Conservation (phyloP, 2,329 filamentous ascomycete genomes). For the Botrytis tulipae region DNA sequence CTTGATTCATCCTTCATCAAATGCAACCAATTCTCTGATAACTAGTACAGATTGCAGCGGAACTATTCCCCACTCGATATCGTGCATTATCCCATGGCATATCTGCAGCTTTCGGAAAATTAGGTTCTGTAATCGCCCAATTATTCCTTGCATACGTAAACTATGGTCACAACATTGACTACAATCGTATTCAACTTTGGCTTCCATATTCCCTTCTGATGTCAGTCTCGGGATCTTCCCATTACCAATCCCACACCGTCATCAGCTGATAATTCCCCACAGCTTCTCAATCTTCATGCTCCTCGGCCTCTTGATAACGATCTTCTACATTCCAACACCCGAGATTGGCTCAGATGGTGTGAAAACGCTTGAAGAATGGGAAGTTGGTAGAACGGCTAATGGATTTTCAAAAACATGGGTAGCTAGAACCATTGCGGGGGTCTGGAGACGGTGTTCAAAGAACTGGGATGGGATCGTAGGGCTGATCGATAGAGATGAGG, state of each 20-base stretch:
- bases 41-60: background rate
- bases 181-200: background rate
- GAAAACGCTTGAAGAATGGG: background rate
- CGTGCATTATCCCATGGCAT: background rate
- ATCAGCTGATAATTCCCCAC: fast-evolving
- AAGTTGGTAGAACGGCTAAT: background rate
- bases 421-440: background rate
- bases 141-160: background rate
- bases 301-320: background rate
- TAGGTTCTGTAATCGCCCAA: background rate
- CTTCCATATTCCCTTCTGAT: background rate
- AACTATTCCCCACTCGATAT: background rate
- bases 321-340: background rate
- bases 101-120: background rate
- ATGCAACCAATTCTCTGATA: background rate
- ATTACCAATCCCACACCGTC: background rate
- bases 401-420: background rate
- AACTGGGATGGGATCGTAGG: background rate
- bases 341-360: background rate
- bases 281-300: background rate
- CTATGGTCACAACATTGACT: background rate
- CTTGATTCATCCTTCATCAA: too few species aligned
- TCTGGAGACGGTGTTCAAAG: background rate
- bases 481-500: background rate
- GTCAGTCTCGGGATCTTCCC: background rate